Base-by-base conservation (phyloP, 495 filamentous ascomycete species). In the Sporormia fimetaria region DNA sequence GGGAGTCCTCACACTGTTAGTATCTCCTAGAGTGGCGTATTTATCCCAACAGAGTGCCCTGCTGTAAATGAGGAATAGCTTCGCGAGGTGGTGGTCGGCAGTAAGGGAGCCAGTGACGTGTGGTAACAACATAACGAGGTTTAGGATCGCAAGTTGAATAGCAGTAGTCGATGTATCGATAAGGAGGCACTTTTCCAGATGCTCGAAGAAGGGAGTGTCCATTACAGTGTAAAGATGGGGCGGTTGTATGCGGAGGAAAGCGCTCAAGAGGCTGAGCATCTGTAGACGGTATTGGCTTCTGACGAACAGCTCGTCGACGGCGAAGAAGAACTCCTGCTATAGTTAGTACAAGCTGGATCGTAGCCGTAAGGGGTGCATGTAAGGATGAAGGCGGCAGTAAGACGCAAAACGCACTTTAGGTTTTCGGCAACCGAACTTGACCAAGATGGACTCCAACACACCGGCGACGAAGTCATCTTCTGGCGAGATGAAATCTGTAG, bases 31-130 rank as follows among this genome's bases (percentile, higher is more conserved):
- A 3, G 6, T 36, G 9, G 53, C 51, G 54, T 61, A 42, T 49
- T 62, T 60, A 53, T 83, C 78, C 81, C 81, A 85, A 50, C 83
- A 86, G 18, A 86, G 59, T 32, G 84, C 56, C 37, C 81, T 59
- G 25, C 71, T 78, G 56, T 85, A 86, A 40, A 85, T 75, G 41
- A 84, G 73, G 68, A 83, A 86, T 10, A 85, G 64, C 26, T 72
- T 68, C 14, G 78, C 72, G 4, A 86, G 62, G 50, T 75, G 70
- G 9, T 49, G 29, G 27, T 49, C 40, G 22, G 66, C 59, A 6
- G 69, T 70, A 6, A 83, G 55, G 6, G 76, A 74, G 56, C 69
- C 76, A 0, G 80, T 80, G 44, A 84, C 77, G 55, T 80, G 78
- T 9, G 81, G 81, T 37, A 86, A 61, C 31, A 85, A 74, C 81